phyloP scores from a whole-genome alignment of 345 rosid genomes.

The Citropsis articulata region DNA sequence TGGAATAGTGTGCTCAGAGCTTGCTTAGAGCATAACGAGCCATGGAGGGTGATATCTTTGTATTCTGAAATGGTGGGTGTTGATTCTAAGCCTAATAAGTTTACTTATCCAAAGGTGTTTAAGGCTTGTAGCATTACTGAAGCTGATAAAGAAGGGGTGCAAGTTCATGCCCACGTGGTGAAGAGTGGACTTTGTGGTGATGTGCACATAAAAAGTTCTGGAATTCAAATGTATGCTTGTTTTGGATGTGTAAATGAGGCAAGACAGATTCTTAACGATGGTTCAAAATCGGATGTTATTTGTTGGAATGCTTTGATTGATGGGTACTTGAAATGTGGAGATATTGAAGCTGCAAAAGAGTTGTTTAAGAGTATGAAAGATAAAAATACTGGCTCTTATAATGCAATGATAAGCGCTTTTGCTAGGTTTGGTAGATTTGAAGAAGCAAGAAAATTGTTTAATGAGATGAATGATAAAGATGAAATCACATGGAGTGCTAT shows the following conservation, averaged over 20 bases:
- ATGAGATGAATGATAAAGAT: slow-evolving; percentile 35
- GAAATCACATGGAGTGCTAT: slow-evolving; percentile 54
- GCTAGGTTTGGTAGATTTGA: slow-evolving; percentile 33
- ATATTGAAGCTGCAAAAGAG: slow-evolving; percentile 30
- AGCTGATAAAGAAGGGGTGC: slow-evolving; percentile 30
- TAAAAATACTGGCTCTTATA: slow-evolving; percentile 40
- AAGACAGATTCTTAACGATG: slow-evolving; percentile 32
- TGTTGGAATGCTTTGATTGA: slow-evolving; percentile 41
- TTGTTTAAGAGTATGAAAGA: slow-evolving; percentile 31
- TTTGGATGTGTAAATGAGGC: slow-evolving; percentile 33
- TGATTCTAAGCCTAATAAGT: slow-evolving; percentile 41
- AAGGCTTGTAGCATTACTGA: slow-evolving; percentile 33
- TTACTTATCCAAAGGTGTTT: slow-evolving; percentile 39
- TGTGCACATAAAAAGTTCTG: slow-evolving; percentile 41
- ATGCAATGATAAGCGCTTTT: slow-evolving; percentile 40
- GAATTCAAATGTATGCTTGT: slow-evolving; percentile 49
- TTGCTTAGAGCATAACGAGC: slow-evolving; percentile 30
- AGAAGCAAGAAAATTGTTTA: slow-evolving; percentile 43
- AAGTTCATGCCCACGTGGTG: slow-evolving; percentile 39
- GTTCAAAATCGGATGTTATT: slow-evolving; percentile 26
- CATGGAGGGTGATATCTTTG: slow-evolving; percentile 19
- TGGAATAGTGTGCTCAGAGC: slow-evolving; percentile 36
- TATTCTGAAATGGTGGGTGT: slow-evolving; percentile 33
- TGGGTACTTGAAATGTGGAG: slow-evolving; percentile 41
- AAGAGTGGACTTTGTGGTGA: slow-evolving; percentile 39